phyloP scores from a whole-genome alignment of 331 rosid genomes.

The Pyracantha coccinea region DNA sequence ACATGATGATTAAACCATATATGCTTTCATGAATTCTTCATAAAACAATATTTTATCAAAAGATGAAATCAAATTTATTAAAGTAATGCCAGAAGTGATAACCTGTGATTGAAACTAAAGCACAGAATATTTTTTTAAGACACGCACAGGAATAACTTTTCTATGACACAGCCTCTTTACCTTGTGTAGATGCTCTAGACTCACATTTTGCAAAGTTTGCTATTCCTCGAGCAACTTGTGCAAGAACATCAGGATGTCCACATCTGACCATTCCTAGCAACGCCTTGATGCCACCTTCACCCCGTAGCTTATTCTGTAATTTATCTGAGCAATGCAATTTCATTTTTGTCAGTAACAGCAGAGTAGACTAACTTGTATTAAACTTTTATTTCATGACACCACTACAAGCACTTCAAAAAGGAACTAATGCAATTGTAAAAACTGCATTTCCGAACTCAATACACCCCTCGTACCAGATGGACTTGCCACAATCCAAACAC shows the following conservation, averaged over 20 bases:
- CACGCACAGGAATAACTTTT: not conserved
- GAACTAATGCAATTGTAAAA: not conserved
- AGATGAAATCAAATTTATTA: not conserved
- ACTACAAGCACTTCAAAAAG: not conserved
- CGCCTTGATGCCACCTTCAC: conserved; percentile 89
- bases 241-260: conserved; percentile 94
- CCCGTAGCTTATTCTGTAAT: conserved; percentile 67
- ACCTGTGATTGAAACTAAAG: not conserved
- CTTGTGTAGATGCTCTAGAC: conserved; percentile 94
- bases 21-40: not conserved
- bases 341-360: conserved; percentile 15
- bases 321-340: conserved; percentile 46
- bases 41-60: not conserved
- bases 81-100: not conserved
- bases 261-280: conserved; percentile 95
- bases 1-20: not conserved
- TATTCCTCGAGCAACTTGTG: conserved; percentile 98
- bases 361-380: not conserved
- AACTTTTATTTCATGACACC: not conserved
- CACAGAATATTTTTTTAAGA: not conserved
- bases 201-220: conserved; percentile 95
- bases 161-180: conserved; percentile 22
- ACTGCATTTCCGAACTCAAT: not conserved
- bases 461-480: not conserved
- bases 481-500: not conserved